Base-by-base conservation (phyloP, 208 protist species). In the Crithidia fasciculata region DNA sequence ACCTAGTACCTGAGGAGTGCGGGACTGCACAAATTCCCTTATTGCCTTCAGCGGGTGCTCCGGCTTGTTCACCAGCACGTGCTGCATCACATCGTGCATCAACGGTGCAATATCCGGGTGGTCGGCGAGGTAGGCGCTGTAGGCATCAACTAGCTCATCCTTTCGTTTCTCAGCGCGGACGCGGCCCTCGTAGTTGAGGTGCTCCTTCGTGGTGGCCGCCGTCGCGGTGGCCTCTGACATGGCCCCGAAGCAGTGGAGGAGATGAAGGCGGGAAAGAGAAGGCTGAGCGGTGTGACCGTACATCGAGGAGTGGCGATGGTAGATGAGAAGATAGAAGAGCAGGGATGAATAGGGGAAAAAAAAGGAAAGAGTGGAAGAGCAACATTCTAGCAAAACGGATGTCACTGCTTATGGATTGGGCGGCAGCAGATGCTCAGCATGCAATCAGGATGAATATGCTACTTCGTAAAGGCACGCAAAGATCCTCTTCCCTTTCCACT, bases 121-220 rank as follows among this genome's bases (percentile, higher is more conserved):
- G 0, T 65, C 59, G 5, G 72, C 63, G 9, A 95, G 79, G 72
- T 95, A 95, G 18, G 55, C 28, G 16, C 71, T 63, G 63, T 92
- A 89, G 43, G 62, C 50, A 8, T 43, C 67, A 40, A 28, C 65
- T 8, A 88, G 65, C 53, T 90, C 73, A 37, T 85, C 76, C 59
- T 88, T 83, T 58, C 72, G 76, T 73, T 91, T 87, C 69, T 95
- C 90, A 52, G 87, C 83, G 5, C 86, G 76, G 19, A 85, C 76
- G 15, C 82, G 75, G 40, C 87, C 86, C 59, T 91, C 87, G 56
- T 87, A 95, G 78, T 95, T 78, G 60, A 95, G 90, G 57, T 90
- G 58, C 59, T 91, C 89, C 69, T 91, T 81, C 80, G 54, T 70
- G 13, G n/a, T 62, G 2, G 18, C 8, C 28, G 10, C 52, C 7